Conservation (phyloP, 495 filamentous ascomycete species). For the Chaetomium tenue region DNA sequence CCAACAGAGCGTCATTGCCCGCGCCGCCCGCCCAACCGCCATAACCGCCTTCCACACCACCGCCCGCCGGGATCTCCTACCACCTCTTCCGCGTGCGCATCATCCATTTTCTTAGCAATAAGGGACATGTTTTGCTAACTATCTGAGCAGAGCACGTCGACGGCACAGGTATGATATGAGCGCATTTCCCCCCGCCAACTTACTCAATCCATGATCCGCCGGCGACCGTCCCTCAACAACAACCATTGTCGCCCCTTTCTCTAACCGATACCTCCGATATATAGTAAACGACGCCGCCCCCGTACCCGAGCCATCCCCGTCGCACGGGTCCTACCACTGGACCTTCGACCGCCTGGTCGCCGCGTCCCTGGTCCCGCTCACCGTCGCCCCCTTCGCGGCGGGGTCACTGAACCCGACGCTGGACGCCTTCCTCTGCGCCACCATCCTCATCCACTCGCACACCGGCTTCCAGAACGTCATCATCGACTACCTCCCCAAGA, state of each 20-base stretch:
- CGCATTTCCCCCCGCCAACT: slow-evolving; percentile 10
- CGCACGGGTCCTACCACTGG: slow-evolving; percentile 97
- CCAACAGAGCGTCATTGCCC: slow-evolving; percentile 31
- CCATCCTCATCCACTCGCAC: slow-evolving; percentile 87
- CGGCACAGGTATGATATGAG: slow-evolving; percentile 66
- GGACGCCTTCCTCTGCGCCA: slow-evolving; percentile 80
- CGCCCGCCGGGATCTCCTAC: slow-evolving; percentile 63
- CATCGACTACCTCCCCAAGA: slow-evolving; percentile 83
- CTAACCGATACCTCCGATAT: slow-evolving; percentile 12
- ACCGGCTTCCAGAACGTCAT: slow-evolving; percentile 88
- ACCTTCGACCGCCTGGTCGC: slow-evolving; percentile 85
- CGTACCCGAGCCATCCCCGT: slow-evolving; percentile 66
- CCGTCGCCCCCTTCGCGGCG: slow-evolving; percentile 85
- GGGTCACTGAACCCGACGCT: slow-evolving; percentile 84
- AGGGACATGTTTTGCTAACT: slow-evolving; percentile 18
- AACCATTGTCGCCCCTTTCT: slow-evolving; percentile 5
- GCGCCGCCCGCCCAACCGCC: slow-evolving; percentile 51
- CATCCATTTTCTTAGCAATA: slow-evolving; percentile 19
- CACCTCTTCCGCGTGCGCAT: slow-evolving; percentile 39
- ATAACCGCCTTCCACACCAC: slow-evolving; percentile 78
- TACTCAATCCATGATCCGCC: slow-evolving; percentile 13
- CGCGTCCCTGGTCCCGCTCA: slow-evolving; percentile 77
- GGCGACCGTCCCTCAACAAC: neutral
- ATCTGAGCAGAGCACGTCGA: slow-evolving; percentile 62
- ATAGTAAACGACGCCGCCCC: slow-evolving; percentile 83